These are phyloP conservation scores for Besnoitia besnoiti DNA, from an alignment of 169 alveolate genomes.

Conservation along the genomic window DNA sequence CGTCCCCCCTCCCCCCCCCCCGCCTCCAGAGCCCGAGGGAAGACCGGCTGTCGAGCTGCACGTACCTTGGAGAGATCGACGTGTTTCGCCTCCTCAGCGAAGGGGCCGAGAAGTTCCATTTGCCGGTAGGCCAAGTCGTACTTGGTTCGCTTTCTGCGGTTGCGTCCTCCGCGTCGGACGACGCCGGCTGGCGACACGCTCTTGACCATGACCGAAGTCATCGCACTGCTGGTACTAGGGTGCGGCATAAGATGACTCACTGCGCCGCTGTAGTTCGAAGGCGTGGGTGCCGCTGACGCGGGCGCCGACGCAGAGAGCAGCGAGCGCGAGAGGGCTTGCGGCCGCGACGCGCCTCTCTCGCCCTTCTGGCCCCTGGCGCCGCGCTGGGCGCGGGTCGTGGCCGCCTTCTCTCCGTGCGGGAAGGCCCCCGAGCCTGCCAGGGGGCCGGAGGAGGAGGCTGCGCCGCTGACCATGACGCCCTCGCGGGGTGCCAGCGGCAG, in stretches of 20 bases:
- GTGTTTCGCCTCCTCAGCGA: constrained; percentile 65
- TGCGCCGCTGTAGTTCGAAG: neutral
- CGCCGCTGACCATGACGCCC: no score
- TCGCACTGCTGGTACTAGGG: neutral
- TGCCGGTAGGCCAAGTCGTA: constrained; percentile 69
- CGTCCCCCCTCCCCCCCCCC: no score
- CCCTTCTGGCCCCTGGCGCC: neutral
- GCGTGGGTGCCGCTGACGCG: neutral
- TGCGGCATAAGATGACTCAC: neutral
- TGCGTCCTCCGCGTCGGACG: constrained; percentile 62
- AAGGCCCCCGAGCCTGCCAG: neutral
- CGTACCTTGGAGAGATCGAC: constrained; percentile 67
- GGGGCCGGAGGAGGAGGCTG: neutral
- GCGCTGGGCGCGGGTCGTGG: neutral
- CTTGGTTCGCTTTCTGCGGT: constrained; percentile 69
- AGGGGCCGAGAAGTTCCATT: constrained; percentile 71
- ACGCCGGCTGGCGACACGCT: constrained; percentile 71
- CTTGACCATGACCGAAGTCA: constrained; percentile 60
- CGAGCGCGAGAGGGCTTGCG: neutral
- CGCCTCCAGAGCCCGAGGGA: no score
- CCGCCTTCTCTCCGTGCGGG: neutral
- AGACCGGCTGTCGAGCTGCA: no score
- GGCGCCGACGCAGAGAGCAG: neutral
- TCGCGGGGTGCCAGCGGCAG: neutral
- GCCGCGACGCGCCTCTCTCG: neutral